These are phyloP conservation scores for Lophium mytilinum DNA, from an alignment of 495 filamentous ascomycete species.

Conservation along the genomic window DNA sequence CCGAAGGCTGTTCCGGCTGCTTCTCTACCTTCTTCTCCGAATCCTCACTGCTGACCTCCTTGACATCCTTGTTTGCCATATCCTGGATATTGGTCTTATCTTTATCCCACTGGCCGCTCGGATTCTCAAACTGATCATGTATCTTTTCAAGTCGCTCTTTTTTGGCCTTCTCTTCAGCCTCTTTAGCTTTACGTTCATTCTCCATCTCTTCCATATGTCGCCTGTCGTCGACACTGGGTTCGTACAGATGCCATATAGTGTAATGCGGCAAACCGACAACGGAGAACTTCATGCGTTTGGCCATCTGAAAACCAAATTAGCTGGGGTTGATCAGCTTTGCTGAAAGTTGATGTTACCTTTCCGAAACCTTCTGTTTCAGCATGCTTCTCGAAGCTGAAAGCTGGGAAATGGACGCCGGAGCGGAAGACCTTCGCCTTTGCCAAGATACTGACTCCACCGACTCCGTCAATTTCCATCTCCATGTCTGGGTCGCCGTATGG, in stretches of 20 bases:
- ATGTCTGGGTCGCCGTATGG: slow-evolving; percentile 97
- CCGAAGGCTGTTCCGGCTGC: background rate
- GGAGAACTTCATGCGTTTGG: slow-evolving; percentile 87
- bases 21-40: slow-evolving; percentile 8
- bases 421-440: slow-evolving; percentile 94
- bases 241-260: slow-evolving; percentile 99
- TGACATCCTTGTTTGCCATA: slow-evolving; percentile 51
- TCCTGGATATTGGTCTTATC: slow-evolving; percentile 71
- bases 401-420: slow-evolving; percentile 92
- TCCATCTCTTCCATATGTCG: slow-evolving; percentile 98
- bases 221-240: slow-evolving; percentile 94
- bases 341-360: slow-evolving; percentile 54
- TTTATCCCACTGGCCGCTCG: slow-evolving; percentile 56
- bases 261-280: slow-evolving; percentile 98
- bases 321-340: background rate
- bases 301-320: slow-evolving; percentile 58
- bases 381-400: slow-evolving; percentile 98
- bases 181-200: slow-evolving; percentile 60
- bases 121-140: slow-evolving; percentile 56
- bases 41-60: slow-evolving; percentile 38
- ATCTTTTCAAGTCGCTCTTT: slow-evolving; percentile 58
- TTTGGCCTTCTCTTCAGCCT: slow-evolving; percentile 62
- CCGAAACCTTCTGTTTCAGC: slow-evolving; percentile 98
- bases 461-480: slow-evolving; percentile 99
- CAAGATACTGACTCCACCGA: slow-evolving; percentile 94